Conservation (phyloP, 306 rosid genomes). For the Purshia tridentata region DNA sequence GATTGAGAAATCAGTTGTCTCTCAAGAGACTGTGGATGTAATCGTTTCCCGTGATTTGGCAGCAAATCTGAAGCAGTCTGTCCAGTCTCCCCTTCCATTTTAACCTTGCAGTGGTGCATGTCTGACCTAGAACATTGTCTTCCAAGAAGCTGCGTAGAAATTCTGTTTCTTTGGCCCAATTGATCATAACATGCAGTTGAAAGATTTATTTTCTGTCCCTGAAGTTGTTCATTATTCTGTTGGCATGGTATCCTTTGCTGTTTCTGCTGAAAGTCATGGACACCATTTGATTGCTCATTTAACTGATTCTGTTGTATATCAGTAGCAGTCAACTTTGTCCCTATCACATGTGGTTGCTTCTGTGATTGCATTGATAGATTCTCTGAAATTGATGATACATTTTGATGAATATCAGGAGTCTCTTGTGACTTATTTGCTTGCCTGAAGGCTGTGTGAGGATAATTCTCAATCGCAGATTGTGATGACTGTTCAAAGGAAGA, state of each 20-base stretch:
- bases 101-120: constrained; percentile 62
- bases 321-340: constrained; percentile 6
- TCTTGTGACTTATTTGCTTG: background rate
- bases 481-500: background rate
- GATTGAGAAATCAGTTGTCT: constrained; percentile 60
- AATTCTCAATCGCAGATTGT: constrained; percentile 1
- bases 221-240: background rate
- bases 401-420: constrained; percentile 9
- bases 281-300: background rate
- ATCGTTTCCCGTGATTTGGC: constrained; percentile 54
- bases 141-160: constrained; percentile 42
- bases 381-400: constrained; percentile 7
- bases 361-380: background rate
- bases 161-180: background rate
- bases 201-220: background rate
- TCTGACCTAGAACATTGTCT: constrained; percentile 59
- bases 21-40: constrained; percentile 55
- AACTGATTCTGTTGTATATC: background rate
- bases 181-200: background rate
- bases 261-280: constrained; percentile 4
- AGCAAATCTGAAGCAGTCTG: constrained; percentile 49
- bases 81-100: constrained; percentile 57
- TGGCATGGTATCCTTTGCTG: background rate
- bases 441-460: background rate
- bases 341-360: background rate